A percentile compares a stretch with the other conserved stretches of the same genome.
Evolutionary conservation across 371 early-diverging fungal genomes (phyloP).

Genomic region (Thermomucor indicae-seudaticae): DNA sequence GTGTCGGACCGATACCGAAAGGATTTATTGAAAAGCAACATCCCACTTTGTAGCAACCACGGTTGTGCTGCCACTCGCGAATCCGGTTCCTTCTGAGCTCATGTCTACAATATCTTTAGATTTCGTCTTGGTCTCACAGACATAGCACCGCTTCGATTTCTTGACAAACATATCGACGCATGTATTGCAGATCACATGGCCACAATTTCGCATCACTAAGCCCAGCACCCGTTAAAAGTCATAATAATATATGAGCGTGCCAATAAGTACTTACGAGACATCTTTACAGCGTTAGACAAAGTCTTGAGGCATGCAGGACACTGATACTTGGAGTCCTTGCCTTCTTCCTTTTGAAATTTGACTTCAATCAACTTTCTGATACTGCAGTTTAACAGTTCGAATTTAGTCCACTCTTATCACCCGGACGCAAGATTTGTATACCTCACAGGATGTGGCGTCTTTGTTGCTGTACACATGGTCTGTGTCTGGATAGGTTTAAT

Average conservation of each 20-base stretch:
- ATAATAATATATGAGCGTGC: too few relatives aligned
- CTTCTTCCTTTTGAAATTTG: constrained; percentile 56
- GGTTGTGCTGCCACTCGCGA: constrained; percentile 73
- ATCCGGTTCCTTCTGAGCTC: constrained; percentile 86
- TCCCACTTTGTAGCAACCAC: constrained; percentile 71
- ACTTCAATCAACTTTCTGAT: constrained; percentile 75
- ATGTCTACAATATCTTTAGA: constrained; percentile 73
- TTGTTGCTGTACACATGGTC: constrained; percentile 67
- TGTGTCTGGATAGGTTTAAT: constrained; percentile 49
- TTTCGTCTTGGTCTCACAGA: constrained; percentile 72
- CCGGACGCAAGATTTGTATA: constrained; percentile 11
- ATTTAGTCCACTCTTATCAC: neutral
- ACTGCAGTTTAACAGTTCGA: constrained; percentile 24
- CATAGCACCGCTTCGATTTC: constrained; percentile 70
- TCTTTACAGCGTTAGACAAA: constrained; percentile 70
- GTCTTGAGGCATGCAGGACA: constrained; percentile 87
- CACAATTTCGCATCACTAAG: constrained; percentile 75
- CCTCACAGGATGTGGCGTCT: constrained; percentile 66
- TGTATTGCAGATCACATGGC: constrained; percentile 81
- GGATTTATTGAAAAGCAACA: constrained; percentile 74
- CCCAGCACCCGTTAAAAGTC: neutral
- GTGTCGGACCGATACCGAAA: too few relatives aligned
- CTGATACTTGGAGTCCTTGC: constrained; percentile 32
- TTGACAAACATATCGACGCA: constrained; percentile 80
- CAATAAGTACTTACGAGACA: constrained; percentile 62